Evolutionary conservation across 2,329 filamentous ascomycete species (phyloP).

Genomic region (Botrytis elliptica): DNA sequence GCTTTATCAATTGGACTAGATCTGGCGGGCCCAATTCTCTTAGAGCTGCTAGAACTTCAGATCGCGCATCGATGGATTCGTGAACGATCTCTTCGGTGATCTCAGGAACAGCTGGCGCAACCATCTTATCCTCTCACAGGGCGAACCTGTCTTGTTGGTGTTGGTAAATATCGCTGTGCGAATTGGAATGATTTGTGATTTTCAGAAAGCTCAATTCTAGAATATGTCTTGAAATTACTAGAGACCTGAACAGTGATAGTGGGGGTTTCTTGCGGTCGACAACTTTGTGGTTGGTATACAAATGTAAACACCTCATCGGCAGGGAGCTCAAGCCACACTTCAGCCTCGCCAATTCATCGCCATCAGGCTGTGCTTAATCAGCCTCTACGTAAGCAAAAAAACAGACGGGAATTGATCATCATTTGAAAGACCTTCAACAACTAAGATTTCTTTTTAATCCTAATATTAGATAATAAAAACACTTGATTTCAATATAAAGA

Average conservation of each 20-base stretch:
- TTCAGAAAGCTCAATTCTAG: not conserved
- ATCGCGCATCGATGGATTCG: conserved; percentile 88
- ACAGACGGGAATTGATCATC: too few species aligned
- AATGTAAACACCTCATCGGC: conserved; percentile 17
- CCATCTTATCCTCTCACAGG: conserved; percentile 31
- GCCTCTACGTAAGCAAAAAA: too few species aligned
- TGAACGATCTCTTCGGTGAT: conserved; percentile 92
- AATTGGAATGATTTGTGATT: not conserved
- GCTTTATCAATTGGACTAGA: conserved; percentile 89
- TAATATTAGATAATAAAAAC: too few species aligned
- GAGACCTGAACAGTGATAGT: not conserved
- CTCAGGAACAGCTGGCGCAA: conserved; percentile 71
- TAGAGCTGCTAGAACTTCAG: conserved; percentile 79
- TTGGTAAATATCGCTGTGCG: conserved; percentile 7
- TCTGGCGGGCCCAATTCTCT: conserved; percentile 95
- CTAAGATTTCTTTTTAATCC: too few species aligned
- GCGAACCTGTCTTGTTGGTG: conserved; percentile 7
- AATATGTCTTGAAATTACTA: not conserved
- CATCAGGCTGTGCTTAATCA: conserved; percentile 5
- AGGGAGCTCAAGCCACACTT: conserved; percentile 17
- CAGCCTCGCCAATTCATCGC: conserved; percentile 7
- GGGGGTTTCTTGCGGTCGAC: conserved; percentile 2
- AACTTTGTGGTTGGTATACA: conserved; percentile 2
- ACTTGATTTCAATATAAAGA: too few species aligned
- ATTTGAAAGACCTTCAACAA: too few species aligned